phyloP scores from a whole-genome alignment of 257 asterid species.

The Craterostigma plantagineum region DNA sequence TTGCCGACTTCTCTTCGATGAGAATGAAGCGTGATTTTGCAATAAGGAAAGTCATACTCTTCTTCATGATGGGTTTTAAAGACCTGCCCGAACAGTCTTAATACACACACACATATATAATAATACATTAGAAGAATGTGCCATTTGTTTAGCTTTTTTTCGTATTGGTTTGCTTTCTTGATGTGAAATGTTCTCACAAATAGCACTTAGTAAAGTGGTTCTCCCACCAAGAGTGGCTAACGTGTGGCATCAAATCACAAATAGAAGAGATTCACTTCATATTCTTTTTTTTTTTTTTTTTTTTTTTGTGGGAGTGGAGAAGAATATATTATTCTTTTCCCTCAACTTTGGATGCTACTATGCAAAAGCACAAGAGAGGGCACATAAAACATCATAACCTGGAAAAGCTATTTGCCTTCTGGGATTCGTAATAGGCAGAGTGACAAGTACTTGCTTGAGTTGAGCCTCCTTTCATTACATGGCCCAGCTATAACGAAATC shows the following conservation, averaged over 20 bases:
- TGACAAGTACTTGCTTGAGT: too few relatives aligned
- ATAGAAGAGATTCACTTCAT: conserved; percentile 13
- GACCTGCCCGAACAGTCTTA: too few relatives aligned
- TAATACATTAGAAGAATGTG: too few relatives aligned
- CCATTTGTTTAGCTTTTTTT: background rate
- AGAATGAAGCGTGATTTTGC: too few relatives aligned
- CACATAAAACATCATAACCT: conserved; percentile 11
- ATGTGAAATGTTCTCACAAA: conserved; percentile 7
- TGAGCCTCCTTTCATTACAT: too few relatives aligned
- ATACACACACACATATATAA: too few relatives aligned
- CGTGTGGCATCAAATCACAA: conserved; percentile 16
- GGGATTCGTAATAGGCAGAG: background rate
- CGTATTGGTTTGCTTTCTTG: conserved; percentile 1
- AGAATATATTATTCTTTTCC: conserved; percentile 5
- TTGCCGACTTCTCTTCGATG: too few relatives aligned
- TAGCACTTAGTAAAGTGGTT: conserved; percentile 33
- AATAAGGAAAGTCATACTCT: too few relatives aligned
- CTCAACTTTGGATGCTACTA: conserved; percentile 23
- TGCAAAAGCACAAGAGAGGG: conserved; percentile 12
- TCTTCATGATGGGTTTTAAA: too few relatives aligned
- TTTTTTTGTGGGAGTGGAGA: too few relatives aligned
- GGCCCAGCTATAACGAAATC: too few relatives aligned
- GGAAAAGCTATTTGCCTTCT: conserved; percentile 10
- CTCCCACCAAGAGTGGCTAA: conserved; percentile 47
- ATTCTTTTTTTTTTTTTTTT: too few relatives aligned